Evolutionary conservation across 2,329 filamentous ascomycete genomes (phyloP).

Genomic region (Zasmidium citrigriseum): DNA sequence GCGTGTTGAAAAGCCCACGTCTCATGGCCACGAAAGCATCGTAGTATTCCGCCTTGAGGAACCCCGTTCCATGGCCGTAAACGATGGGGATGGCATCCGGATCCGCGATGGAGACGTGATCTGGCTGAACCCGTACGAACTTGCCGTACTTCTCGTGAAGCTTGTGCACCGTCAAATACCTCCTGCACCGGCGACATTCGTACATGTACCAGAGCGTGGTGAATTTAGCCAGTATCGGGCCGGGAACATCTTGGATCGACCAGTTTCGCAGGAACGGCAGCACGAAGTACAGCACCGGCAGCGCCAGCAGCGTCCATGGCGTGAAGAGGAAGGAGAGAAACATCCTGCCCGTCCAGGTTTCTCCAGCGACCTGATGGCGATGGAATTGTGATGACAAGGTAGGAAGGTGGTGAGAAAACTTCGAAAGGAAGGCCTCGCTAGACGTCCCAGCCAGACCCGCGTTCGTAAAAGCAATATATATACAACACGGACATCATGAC

Average conservation of each 20-base stretch:
- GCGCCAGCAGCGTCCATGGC: constrained; percentile 50
- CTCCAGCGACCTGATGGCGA: too few species aligned
- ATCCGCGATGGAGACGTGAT: constrained; percentile 81
- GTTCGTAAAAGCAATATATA: constrained; percentile 2
- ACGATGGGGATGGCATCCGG: constrained; percentile 73
- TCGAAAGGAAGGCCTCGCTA: neutral
- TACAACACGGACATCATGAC: neutral
- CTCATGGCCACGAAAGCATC: constrained; percentile 88
- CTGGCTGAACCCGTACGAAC: constrained; percentile 80
- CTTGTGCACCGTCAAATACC: constrained; percentile 63
- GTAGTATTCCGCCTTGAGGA: constrained; percentile 70
- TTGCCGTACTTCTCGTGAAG: constrained; percentile 75
- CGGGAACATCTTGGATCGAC: constrained; percentile 58
- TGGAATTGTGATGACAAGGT: neutral
- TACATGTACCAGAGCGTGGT: constrained; percentile 78
- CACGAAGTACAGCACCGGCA: constrained; percentile 57
- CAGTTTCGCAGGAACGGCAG: constrained; percentile 62
- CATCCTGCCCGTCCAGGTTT: too few species aligned
- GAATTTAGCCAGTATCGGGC: constrained; percentile 66
- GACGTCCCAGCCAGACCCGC: neutral
- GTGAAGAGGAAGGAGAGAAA: constrained; percentile 44
- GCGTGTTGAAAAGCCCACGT: constrained; percentile 85
- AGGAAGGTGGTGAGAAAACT: neutral
- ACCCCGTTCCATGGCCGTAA: constrained; percentile 65
- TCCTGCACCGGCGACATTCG: constrained; percentile 60